Evolutionary conservation across 805 yeast species (phyloP), one percentile per base, ranked within the genome.

Genomic region (Suhomyces pyralidae): DNA sequence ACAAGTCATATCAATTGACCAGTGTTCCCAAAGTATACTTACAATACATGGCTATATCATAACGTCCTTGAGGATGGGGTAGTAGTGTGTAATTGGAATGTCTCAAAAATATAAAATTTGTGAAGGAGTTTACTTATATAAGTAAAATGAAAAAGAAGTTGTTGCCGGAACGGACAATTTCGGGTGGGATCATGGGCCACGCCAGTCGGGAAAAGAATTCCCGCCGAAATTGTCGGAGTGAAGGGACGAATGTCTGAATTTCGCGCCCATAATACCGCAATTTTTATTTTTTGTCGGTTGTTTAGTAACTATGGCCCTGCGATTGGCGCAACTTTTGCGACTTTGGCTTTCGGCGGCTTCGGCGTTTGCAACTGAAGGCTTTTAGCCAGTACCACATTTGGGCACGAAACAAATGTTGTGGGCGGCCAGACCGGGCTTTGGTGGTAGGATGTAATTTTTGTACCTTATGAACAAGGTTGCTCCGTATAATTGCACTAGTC

Each of bases 21-120:
- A 19, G 24, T n/a, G 15, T 17, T 19, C 24, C 24, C 10, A 19
- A 15, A 38, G 14, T 15, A 46, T 49, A 49, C 55, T 25, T 49
- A 49, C 55, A 50, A 49, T 53, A 46, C 55, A 51, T 51, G 50
- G 47, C 52, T 53, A 49, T 52, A 52, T 50, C 55, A 52, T 49
- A 50, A 40, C 51, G 32, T 28, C 36, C 43, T 30, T 46, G 24
- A 46, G 15, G 15, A 10, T 30, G 20, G 36, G 26, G 26, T 15
- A 19, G 17, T 20, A 24, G 24, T 38, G 24, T 38, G 19, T 38
- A 38, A 7, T 17, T 19, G 3, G 19, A 3, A 38, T 28, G 32
- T 28, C 42, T 38, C 24, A 17, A 38, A 26, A 32, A n/a, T 7
- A 32, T 32, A 32, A 32, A 17, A 38, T 7, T 8, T 10, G 8